Evolutionary conservation across 768 basidiomycete genomes (phyloP), one percentile per base, ranked within the genome.

Genomic region (Tubosaeta brunneosetosa): DNA sequence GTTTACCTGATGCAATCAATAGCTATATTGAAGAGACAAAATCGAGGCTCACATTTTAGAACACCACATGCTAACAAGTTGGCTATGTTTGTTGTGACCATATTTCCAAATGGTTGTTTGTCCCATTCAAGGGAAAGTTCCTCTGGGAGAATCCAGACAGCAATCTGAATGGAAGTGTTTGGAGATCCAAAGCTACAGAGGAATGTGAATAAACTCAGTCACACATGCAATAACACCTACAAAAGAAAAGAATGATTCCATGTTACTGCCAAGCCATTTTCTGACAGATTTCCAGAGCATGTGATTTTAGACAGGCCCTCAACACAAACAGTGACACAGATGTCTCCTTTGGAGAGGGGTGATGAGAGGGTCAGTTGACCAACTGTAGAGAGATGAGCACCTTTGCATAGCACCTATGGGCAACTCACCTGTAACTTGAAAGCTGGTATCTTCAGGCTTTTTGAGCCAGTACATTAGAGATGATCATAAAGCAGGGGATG

Each of bases 231-330:
- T 13, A 11, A 12, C 16, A 16, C 47, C 25, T 47, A 47, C 46
- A 49, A 49, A 3, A 49, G 38, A 9, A 49, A 49, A 2, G 47
- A 37, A 29, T 49, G 47, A 16, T 40, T 40, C 47, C 47, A 49
- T 29, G 37, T 49, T 17, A 41, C 9, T 4, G 27, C 12, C 17
- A 40, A n/a, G 2, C 22, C 19, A 40, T 29, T 16, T 37, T 16
- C 10, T 12, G 47, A 29, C n/a, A 17, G 9, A n/a, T 13, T 33
- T 33, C 32, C 32, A 33, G 32, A 12, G 32, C 47, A 50, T 34
- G 49, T 50, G 17, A 50, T 43, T 6, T 50, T 50, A 10, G 49
- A 43, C 2, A 43, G 13, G 4, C n/a, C 22, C 11, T 14, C 49
- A 44, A 50, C 9, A 25, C n/a, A 3, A 27, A 44, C 16, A 34